Evolutionary conservation across 1,284 basidiomycete species (phyloP).

Genomic region (Ceraceosorus guamensis): DNA sequence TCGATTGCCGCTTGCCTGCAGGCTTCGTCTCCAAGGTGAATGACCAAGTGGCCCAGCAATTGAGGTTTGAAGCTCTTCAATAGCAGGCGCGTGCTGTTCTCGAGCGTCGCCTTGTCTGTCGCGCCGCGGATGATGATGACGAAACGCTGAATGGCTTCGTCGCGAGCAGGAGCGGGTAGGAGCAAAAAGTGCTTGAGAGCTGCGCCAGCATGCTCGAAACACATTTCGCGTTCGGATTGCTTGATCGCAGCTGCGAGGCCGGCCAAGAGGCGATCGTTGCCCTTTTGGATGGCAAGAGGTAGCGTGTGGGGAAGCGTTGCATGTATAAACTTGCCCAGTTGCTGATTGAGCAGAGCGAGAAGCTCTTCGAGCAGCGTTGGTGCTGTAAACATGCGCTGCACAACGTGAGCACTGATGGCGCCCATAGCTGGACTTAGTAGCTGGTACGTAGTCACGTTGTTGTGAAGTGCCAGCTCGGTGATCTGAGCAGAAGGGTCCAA

Average conservation of each 20-base stretch:
- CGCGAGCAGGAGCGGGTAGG: neutral
- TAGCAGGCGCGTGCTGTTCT: conserved; percentile 4
- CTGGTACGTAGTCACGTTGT: conserved; percentile 37
- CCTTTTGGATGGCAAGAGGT: conserved; percentile 30
- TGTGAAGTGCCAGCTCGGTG: conserved; percentile 28
- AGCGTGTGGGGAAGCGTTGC: conserved; percentile 38
- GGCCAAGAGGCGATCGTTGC: conserved; percentile 22
- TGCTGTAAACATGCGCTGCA: conserved; percentile 32
- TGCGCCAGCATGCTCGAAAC: conserved; percentile 34
- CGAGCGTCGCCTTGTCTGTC: neutral
- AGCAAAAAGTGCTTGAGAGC: conserved; percentile 36
- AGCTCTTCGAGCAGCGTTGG: conserved; percentile 34
- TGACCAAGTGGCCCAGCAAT: conserved; percentile 41
- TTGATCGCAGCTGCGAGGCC: conserved; percentile 33
- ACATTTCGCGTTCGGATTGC: conserved; percentile 28
- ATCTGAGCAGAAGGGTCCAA: conserved; percentile 15
- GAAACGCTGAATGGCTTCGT: conserved; percentile 5
- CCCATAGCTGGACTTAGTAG: conserved; percentile 37
- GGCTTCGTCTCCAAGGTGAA: conserved; percentile 29
- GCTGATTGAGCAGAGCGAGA: conserved; percentile 35
- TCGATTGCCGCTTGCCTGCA: too few relatives aligned
- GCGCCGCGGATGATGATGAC: conserved; percentile 1
- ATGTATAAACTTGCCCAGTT: conserved; percentile 37
- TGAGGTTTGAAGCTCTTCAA: conserved; percentile 16
- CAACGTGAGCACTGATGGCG: conserved; percentile 25